These are phyloP conservation scores for Antrodiella citrinella DNA, from an alignment of 768 basidiomycete species.

Conservation along the genomic window DNA sequence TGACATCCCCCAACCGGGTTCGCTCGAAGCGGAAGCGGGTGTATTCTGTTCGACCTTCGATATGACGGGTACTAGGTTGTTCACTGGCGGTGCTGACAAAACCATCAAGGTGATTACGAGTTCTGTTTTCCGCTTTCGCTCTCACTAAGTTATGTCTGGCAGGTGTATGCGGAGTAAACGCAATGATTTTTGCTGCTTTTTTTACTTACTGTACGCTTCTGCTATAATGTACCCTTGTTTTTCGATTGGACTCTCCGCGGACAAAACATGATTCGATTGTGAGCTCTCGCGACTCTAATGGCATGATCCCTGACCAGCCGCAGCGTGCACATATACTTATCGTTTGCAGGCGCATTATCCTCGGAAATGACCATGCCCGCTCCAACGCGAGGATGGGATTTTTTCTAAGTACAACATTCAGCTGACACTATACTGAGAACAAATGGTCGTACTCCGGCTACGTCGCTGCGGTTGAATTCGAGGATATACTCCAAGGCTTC, in stretches of 20 bases:
- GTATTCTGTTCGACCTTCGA: constrained; percentile 98
- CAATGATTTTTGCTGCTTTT: constrained; percentile 29
- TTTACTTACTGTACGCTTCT: background rate
- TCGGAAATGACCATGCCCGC: too few relatives aligned
- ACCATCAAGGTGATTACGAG: constrained; percentile 82
- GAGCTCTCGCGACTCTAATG: background rate
- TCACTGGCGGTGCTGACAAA: constrained; percentile 97
- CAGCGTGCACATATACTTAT: background rate
- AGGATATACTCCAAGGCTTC: too few relatives aligned
- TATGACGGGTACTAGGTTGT: constrained; percentile 86
- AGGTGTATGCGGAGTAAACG: constrained; percentile 70
- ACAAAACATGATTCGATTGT: too few relatives aligned
- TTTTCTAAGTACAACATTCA: too few relatives aligned
- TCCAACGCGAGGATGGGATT: too few relatives aligned
- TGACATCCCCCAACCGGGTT: constrained; percentile 95
- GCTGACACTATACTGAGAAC: too few relatives aligned
- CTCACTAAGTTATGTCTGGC: background rate
- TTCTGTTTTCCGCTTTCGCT: constrained; percentile 15
- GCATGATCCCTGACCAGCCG: background rate
- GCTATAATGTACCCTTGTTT: background rate
- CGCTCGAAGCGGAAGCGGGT: constrained; percentile 93
- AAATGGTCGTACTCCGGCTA: too few relatives aligned
- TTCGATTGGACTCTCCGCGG: background rate
- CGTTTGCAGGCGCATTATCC: too few relatives aligned
- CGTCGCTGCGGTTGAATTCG: too few relatives aligned